These are phyloP conservation scores for Phytophthora melonis DNA, from an alignment of 352 stramenopile genomes.

Conservation along the genomic window DNA sequence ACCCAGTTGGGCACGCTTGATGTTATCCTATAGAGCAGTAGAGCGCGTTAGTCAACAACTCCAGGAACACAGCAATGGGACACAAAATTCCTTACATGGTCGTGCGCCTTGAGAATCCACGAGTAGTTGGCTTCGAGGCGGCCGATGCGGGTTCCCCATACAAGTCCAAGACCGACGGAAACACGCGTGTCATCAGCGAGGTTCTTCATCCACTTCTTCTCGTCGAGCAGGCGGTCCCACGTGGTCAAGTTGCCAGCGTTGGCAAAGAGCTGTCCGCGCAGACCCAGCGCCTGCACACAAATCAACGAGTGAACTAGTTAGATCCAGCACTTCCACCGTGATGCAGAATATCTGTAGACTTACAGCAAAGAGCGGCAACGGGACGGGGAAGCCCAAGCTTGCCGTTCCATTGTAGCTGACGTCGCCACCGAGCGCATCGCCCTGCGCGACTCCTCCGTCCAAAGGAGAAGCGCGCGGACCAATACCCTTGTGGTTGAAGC, in stretches of 20 bases:
- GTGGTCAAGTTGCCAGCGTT: conserved; percentile 92
- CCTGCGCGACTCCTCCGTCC: conserved; percentile 83
- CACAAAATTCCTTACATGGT: conserved; percentile 60
- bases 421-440: conserved; percentile 90
- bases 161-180: conserved; percentile 86
- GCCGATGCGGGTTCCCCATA: conserved; percentile 87
- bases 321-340: background rate
- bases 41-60: conserved; percentile 7
- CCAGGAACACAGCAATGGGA: background rate
- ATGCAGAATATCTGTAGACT: conserved; percentile 25
- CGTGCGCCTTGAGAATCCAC: conserved; percentile 88
- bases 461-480: conserved; percentile 87
- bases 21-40: conserved; percentile 71
- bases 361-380: conserved; percentile 84
- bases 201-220: conserved; percentile 93
- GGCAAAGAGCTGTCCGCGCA: conserved; percentile 90
- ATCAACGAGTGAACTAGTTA: conserved; percentile 5
- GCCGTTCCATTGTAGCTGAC: conserved; percentile 89
- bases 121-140: conserved; percentile 93
- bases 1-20: conserved; percentile 88
- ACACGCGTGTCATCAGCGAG: conserved; percentile 88
- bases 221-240: conserved; percentile 84
- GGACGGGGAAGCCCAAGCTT: conserved; percentile 89
- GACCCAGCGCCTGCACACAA: conserved; percentile 67
- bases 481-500: conserved; percentile 93